phyloP scores from a whole-genome alignment of 116 monocot species.

The Phalaenopsis hybrid region DNA sequence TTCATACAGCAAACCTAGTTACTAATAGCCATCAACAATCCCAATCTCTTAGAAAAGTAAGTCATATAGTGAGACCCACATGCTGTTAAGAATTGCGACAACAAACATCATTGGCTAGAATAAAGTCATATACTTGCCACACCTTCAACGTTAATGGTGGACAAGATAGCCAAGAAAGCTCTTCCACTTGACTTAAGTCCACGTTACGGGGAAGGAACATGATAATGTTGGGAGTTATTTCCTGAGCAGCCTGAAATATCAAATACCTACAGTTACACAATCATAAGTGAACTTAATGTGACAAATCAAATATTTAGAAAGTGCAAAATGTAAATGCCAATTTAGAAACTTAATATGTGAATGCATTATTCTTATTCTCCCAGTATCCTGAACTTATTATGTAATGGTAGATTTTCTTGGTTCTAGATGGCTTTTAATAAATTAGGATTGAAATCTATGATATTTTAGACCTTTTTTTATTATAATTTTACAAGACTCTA shows the following conservation, averaged over 20 bases:
- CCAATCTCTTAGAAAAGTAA: neutral
- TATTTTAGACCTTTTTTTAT: too few species aligned
- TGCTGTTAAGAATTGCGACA: neutral
- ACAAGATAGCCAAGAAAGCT: slow-evolving; percentile 68
- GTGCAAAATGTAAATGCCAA: too few species aligned
- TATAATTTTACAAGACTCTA: too few species aligned
- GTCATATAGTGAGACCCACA: neutral
- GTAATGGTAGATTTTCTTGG: too few species aligned
- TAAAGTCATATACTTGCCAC: neutral
- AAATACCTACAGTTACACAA: slow-evolving; percentile 33
- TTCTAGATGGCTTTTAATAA: too few species aligned
- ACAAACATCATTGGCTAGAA: neutral
- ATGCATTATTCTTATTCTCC: too few species aligned
- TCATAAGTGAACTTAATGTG: neutral
- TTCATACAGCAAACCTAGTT: neutral
- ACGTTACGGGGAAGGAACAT: slow-evolving; percentile 69
- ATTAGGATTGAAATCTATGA: too few species aligned
- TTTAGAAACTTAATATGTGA: too few species aligned
- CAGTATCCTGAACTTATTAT: too few species aligned
- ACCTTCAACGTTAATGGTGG: slow-evolving; percentile 56
- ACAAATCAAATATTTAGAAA: neutral
- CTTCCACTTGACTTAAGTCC: slow-evolving; percentile 52
- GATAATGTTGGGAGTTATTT: slow-evolving; percentile 57
- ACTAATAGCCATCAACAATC: neutral
- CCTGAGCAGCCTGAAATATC: slow-evolving; percentile 56